phyloP scores from a whole-genome alignment of 805 yeast species.

The Saturnispora halmiae region DNA sequence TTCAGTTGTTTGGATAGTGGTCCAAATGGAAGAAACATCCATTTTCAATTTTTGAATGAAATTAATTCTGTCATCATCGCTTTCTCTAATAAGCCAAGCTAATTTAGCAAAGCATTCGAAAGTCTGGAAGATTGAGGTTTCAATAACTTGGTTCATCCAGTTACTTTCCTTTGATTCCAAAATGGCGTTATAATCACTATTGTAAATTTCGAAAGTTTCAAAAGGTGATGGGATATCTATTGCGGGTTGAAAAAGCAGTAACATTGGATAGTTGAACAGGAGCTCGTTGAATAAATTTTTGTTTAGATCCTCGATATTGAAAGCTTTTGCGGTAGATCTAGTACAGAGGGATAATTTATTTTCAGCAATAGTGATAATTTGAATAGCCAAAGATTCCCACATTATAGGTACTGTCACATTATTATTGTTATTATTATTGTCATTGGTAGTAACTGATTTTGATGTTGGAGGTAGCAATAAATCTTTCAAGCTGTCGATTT shows the following conservation, averaged over 20 bases:
- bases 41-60: conserved; percentile 15
- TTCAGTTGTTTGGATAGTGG: conserved; percentile 25
- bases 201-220: conserved; percentile 26
- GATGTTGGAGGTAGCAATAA: neutral
- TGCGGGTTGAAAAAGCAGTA: conserved; percentile 30
- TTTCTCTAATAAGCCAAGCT: conserved; percentile 27
- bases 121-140: conserved; percentile 31
- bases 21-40: conserved; percentile 25
- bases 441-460: too few species aligned
- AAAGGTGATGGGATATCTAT: conserved; percentile 36
- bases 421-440: too few species aligned
- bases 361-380: conserved; percentile 31
- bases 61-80: conserved; percentile 8
- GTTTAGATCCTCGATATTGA: conserved; percentile 7
- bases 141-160: conserved; percentile 33
- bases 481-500: neutral
- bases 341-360: conserved; percentile 24
- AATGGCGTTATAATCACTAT: conserved; percentile 15
- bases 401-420: too few species aligned
- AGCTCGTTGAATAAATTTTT: conserved; percentile 16
- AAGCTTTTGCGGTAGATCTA: conserved; percentile 3
- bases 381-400: conserved; percentile 38
- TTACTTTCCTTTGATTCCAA: conserved; percentile 4
- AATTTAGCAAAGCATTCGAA: conserved; percentile 33
- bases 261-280: conserved; percentile 35